Evolutionary conservation across 495 filamentous ascomycete genomes (phyloP).

Genomic region (Xylaria cubensis): DNA sequence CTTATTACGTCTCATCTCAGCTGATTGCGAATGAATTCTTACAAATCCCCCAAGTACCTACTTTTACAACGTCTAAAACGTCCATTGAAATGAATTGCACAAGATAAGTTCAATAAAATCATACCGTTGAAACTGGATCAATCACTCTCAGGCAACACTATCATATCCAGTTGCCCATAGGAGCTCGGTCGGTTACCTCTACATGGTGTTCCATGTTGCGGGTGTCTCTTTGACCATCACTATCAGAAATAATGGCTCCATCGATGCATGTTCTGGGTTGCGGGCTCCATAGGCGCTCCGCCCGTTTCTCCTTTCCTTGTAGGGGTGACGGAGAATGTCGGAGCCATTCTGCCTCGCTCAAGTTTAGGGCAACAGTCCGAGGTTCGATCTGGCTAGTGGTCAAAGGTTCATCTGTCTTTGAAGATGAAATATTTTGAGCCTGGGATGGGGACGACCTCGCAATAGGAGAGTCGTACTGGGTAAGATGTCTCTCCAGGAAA

Average conservation of each 20-base stretch:
- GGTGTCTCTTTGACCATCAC: not conserved
- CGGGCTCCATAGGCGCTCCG: constrained; percentile 32
- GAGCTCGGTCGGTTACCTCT: constrained; percentile 13
- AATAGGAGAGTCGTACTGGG: constrained; percentile 36
- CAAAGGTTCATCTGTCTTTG: constrained; percentile 15
- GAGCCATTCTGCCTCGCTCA: constrained; percentile 51
- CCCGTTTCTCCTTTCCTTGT: constrained; percentile 18
- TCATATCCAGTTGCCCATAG: constrained; percentile 39
- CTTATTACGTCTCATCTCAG: not conserved
- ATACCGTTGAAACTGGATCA: not conserved
- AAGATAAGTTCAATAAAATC: not conserved
- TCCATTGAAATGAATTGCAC: constrained; percentile 5
- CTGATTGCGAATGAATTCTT: not conserved
- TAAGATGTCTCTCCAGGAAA: constrained; percentile 42
- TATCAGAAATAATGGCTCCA: not conserved
- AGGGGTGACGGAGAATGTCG: constrained; percentile 45
- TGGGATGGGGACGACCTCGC: constrained; percentile 32
- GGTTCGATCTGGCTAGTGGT: not conserved
- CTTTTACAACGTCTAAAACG: not conserved
- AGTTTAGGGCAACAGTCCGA: constrained; percentile 27
- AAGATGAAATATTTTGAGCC: constrained; percentile 16
- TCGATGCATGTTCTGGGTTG: constrained; percentile 6
- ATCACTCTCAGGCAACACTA: not conserved
- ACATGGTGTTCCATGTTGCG: not conserved
- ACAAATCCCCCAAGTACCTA: constrained; percentile 10